phyloP scores from a whole-genome alignment of 2,329 filamentous ascomycete genomes.

The Diaporthe ilicicola region DNA sequence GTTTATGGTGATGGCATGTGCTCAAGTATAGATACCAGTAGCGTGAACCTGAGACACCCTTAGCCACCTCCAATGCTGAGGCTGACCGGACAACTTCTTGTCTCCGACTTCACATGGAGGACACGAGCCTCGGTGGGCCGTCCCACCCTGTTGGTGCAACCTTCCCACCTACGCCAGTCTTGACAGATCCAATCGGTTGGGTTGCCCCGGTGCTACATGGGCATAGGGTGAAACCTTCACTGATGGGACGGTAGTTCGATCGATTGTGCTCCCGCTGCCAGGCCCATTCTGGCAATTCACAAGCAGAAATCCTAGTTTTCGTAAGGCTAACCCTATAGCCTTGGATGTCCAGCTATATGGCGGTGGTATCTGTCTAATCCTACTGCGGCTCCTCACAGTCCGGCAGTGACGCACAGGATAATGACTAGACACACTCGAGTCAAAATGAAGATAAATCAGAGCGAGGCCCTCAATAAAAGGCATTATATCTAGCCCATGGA shows the following conservation, averaged over 20 bases:
- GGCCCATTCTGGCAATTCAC: constrained; percentile 3
- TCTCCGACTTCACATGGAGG: background rate
- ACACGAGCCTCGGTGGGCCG: constrained; percentile 14
- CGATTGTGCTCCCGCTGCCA: constrained; percentile 9
- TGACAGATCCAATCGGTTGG: background rate
- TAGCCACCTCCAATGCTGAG: background rate
- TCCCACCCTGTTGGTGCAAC: constrained; percentile 2
- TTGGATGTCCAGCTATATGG: background rate
- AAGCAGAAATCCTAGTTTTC: background rate
- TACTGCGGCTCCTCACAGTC: background rate
- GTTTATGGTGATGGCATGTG: no score
- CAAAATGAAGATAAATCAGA: background rate
- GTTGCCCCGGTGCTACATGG: background rate
- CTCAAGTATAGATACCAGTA: background rate
- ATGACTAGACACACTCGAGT: background rate
- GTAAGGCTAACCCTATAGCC: background rate
- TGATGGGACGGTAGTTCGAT: constrained; percentile 1
- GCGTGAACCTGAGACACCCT: background rate
- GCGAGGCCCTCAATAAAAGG: background rate
- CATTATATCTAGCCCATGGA: background rate
- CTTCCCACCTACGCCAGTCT: background rate
- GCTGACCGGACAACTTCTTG: background rate
- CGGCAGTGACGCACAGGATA: background rate
- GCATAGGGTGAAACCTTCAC: constrained; percentile 1
- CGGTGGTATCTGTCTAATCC: background rate